Percentiles rank a stretch among this genome's conserved stretches.
These are phyloP conservation scores for Colletotrichum lindemuthianum DNA, from an alignment of 2,329 filamentous ascomycete genomes.

Conservation along the genomic window DNA sequence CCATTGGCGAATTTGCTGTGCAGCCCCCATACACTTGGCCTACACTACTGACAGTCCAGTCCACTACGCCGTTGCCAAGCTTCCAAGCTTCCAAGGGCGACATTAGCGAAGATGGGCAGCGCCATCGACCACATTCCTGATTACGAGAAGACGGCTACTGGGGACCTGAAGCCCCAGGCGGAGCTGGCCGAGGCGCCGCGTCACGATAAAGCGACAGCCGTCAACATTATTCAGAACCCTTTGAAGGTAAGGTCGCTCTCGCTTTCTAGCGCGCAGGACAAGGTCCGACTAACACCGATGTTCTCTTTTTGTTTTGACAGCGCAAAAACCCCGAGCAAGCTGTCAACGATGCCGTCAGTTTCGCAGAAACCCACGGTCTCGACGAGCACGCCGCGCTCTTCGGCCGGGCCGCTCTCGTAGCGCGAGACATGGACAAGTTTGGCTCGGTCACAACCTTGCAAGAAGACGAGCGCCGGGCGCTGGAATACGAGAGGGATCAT, in stretches of 20 bases:
- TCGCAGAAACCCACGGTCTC: slow-evolving; percentile 61
- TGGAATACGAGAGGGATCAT: slow-evolving; percentile 57
- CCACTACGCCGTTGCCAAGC: too few relatives aligned
- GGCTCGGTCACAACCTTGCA: slow-evolving; percentile 42
- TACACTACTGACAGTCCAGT: too few relatives aligned
- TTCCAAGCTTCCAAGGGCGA: slow-evolving; percentile 6
- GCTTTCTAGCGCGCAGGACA: neutral
- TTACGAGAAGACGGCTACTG: slow-evolving; percentile 12
- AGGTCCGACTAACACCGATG: neutral
- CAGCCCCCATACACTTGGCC: too few relatives aligned
- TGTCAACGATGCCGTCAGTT: slow-evolving; percentile 55
- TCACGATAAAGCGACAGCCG: slow-evolving; percentile 40
- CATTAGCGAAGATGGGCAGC: slow-evolving; percentile 6
- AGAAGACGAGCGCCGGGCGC: slow-evolving; percentile 47
- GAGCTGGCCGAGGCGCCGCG: slow-evolving; percentile 21
- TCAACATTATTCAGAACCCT: slow-evolving; percentile 48
- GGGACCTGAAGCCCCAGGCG: slow-evolving; percentile 11
- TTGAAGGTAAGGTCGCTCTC: slow-evolving; percentile 40
- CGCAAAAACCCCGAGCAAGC: slow-evolving; percentile 38
- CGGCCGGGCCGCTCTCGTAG: slow-evolving; percentile 50
- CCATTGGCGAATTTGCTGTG: too few relatives aligned
- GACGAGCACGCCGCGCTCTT: slow-evolving; percentile 56
- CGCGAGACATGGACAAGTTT: slow-evolving; percentile 43
- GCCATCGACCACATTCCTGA: slow-evolving; percentile 25
- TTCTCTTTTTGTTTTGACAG: slow-evolving; percentile 29